Evolutionary conservation across 352 stramenopile species (phyloP), one percentile per base, ranked within the genome.

Genomic region (Phytophthora pini): DNA sequence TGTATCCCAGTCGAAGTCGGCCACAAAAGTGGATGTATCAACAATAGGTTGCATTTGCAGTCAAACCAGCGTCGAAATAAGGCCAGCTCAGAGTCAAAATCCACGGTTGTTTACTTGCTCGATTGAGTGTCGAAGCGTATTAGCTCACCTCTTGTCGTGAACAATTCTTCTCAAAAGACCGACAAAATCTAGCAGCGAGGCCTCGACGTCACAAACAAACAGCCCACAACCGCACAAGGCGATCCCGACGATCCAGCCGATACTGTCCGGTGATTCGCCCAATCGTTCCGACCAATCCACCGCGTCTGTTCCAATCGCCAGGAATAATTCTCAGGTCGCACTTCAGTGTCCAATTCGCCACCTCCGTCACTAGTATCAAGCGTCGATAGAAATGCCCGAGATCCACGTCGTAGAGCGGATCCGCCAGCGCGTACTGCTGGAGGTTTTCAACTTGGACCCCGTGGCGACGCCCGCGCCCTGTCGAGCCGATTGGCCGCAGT

Each of bases 391-490:
- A 40, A 69, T 69, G 65, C 38, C 15, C 4, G 52, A 69, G 36
- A 53, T 69, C 20, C 65, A 73, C 65, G 59, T 73, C 17, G 31
- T 65, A 31, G 58, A 73, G 47, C 59, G 65, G 7, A 84, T 91
- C 57, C 80, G 74, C 40, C 70, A 70, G 52, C 85, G 85, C 15
- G 67, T 93, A 41, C 32, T 82, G 34, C 51, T 86, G 20, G 84
- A 92, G 58, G 39, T 85, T 15, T 76, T 94, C 48, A 72, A 89
- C 50, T 46, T 87, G 36, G 82, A 89, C 4, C 76, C 84, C 7
- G 75, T 92, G 40, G 54, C 43, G 1, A 71, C 86, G 34, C 79
- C 81, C 4, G 57, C 51, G 41, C 70, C 72, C n/a, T 82, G 80
- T 26, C 68, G 75, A 51, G 48, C 65, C 1, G 50, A 68, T 4